These are phyloP conservation scores for Tilletia walkeri DNA, from an alignment of 1,284 basidiomycete genomes.

Conservation along the genomic window DNA sequence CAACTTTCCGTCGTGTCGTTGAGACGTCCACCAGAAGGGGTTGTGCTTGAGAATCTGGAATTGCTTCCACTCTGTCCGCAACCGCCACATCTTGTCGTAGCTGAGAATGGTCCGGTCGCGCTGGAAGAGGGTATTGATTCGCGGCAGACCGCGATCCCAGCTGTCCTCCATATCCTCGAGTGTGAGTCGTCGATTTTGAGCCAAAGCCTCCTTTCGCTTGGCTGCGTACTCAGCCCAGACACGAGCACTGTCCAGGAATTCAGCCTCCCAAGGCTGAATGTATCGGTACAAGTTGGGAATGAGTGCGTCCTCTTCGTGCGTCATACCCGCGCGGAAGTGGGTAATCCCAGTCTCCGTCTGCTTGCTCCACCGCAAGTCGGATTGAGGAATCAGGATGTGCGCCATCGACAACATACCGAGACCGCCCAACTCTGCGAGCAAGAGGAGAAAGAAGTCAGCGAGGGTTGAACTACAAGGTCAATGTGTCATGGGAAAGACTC, in stretches of 20 bases:
- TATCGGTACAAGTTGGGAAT: constrained; percentile 96
- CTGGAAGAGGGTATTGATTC: constrained; percentile 96
- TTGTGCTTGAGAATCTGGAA: constrained; percentile 87
- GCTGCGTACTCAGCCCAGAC: constrained; percentile 99
- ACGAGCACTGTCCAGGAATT: constrained; percentile 95
- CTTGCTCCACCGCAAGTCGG: constrained; percentile 94
- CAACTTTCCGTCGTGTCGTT: constrained; percentile 94
- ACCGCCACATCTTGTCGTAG: constrained; percentile 88
- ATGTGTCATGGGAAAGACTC: background rate
- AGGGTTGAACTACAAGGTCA: background rate
- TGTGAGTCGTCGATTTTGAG: constrained; percentile 93
- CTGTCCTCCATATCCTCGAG: constrained; percentile 96
- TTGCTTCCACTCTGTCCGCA: constrained; percentile 91
- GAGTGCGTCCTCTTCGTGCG: constrained; percentile 64
- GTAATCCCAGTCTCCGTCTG: constrained; percentile 87
- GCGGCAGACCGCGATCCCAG: constrained; percentile 97
- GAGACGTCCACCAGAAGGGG: constrained; percentile 98
- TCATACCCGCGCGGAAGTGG: constrained; percentile 95
- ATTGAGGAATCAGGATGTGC: constrained; percentile 95
- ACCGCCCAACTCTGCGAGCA: constrained; percentile 65
- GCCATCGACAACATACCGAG: constrained; percentile 99
- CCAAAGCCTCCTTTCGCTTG: constrained; percentile 98
- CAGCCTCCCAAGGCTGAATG: constrained; percentile 97
- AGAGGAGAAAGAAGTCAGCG: background rate
- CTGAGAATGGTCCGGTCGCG: constrained; percentile 95